Conservation (phyloP, 805 yeast genomes). For the Candida maris region DNA sequence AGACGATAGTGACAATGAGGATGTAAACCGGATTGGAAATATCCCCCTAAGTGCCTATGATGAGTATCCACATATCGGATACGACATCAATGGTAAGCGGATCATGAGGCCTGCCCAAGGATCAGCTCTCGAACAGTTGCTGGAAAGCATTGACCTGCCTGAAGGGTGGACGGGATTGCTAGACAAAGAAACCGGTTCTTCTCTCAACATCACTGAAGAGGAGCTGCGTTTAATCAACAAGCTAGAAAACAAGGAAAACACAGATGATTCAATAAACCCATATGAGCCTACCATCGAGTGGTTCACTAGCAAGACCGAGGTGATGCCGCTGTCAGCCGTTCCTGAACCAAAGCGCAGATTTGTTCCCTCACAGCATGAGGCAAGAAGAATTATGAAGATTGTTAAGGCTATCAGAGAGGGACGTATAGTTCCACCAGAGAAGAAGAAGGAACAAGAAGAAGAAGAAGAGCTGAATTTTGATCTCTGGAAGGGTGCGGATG, state of each 20-base stretch:
- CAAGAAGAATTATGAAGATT: conserved; percentile 92
- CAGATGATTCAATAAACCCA: conserved; percentile 77
- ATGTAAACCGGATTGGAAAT: conserved; percentile 85
- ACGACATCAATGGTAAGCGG: conserved; percentile 94
- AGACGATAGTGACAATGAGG: conserved; percentile 86
- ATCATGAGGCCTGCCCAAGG: conserved; percentile 99
- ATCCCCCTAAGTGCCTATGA: conserved; percentile 92
- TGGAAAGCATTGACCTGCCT: conserved; percentile 90
- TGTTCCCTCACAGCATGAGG: conserved; percentile 95
- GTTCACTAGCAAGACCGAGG: conserved; percentile 82
- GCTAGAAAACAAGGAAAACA: conserved; percentile 79
- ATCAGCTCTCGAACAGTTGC: conserved; percentile 83
- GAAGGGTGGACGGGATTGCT: conserved; percentile 98
- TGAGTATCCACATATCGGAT: conserved; percentile 95
- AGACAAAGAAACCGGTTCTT: conserved; percentile 83
- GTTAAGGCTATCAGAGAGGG: conserved; percentile 97
- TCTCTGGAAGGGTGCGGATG: conserved; percentile 78
- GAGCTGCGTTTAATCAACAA: conserved; percentile 86
- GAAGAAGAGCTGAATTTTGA: conserved; percentile 59
- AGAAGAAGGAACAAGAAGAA: conserved; percentile 46
- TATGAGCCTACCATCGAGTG: conserved; percentile 94
- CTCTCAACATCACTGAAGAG: conserved; percentile 78
- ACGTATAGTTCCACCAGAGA: conserved; percentile 74
- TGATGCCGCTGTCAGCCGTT: conserved; percentile 87
- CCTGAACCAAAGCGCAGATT: conserved; percentile 98